Evolutionary conservation across 331 rosid species (phyloP).

Genomic region (Quercus lobata): DNA sequence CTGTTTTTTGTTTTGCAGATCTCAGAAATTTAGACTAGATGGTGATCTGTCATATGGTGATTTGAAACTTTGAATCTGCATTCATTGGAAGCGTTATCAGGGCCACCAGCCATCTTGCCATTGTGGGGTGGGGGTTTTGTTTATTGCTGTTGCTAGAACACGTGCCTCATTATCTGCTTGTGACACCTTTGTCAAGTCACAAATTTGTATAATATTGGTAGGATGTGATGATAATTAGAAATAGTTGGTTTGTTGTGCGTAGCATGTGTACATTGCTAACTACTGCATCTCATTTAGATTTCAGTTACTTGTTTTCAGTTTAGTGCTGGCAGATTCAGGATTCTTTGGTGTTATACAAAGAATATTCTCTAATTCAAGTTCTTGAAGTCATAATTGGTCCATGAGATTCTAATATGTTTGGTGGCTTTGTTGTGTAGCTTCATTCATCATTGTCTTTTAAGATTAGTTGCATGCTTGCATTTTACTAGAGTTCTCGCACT

Average conservation of each 20-base stretch:
- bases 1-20: slow-evolving; percentile 39
- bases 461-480: background rate
- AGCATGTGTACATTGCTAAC: slow-evolving; percentile 75
- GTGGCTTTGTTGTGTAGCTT: background rate
- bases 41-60: slow-evolving; percentile 35
- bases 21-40: slow-evolving; percentile 37
- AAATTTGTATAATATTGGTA: slow-evolving; percentile 68
- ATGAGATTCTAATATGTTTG: background rate
- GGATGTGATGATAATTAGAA: slow-evolving; percentile 43
- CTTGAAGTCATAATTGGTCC: slow-evolving; percentile 34
- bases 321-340: slow-evolving; percentile 63
- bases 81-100: slow-evolving; percentile 33
- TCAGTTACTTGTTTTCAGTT: slow-evolving; percentile 27
- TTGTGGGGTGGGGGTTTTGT: slow-evolving; percentile 36
- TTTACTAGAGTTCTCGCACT: background rate
- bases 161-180: slow-evolving; percentile 9
- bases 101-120: slow-evolving; percentile 32
- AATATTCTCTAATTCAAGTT: slow-evolving; percentile 46
- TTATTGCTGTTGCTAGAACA: slow-evolving; percentile 19
- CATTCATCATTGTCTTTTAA: background rate
- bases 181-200: slow-evolving; percentile 32
- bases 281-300: slow-evolving; percentile 36
- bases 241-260: slow-evolving; percentile 31
- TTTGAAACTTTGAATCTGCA: slow-evolving; percentile 32
- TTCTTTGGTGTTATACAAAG: slow-evolving; percentile 45